Evolutionary conservation across 2,329 filamentous ascomycete species (phyloP).

Genomic region (Arthrobotrys megalospora): DNA sequence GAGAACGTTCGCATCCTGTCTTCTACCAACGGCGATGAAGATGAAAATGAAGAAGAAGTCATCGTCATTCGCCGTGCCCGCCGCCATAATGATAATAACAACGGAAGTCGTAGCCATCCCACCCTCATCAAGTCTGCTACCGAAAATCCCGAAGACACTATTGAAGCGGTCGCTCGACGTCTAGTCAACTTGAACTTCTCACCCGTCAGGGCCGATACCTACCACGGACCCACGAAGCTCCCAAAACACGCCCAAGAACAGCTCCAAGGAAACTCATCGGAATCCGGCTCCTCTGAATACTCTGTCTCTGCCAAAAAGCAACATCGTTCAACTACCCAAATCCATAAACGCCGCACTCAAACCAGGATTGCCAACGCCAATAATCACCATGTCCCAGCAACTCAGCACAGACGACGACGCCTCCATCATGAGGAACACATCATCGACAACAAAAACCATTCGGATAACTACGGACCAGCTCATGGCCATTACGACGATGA

Average conservation of each 20-base stretch:
- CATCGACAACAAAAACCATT: neutral
- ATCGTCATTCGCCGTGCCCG: conserved; percentile 7
- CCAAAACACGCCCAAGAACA: neutral
- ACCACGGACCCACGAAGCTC: neutral
- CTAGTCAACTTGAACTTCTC: neutral
- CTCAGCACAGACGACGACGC: neutral
- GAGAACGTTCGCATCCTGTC: neutral
- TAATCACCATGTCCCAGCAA: neutral
- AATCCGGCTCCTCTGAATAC: neutral
- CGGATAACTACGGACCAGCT: neutral
- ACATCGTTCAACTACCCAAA: neutral
- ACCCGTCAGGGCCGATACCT: neutral
- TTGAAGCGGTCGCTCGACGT: conserved; percentile 17
- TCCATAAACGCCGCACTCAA: neutral
- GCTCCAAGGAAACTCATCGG: neutral
- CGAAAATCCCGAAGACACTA: conserved; percentile 17
- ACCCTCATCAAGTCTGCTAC: conserved; percentile 26
- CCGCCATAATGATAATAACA: neutral
- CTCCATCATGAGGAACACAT: neutral
- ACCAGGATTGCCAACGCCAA: neutral
- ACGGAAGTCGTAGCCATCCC: conserved; percentile 4
- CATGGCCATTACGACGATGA: neutral
- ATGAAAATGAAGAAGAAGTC: conserved; percentile 31
- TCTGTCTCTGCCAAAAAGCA: neutral
- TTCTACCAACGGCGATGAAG: neutral